Evolutionary conservation across 306 rosid genomes (phyloP).

Genomic region (Lathyrus aphaca): DNA sequence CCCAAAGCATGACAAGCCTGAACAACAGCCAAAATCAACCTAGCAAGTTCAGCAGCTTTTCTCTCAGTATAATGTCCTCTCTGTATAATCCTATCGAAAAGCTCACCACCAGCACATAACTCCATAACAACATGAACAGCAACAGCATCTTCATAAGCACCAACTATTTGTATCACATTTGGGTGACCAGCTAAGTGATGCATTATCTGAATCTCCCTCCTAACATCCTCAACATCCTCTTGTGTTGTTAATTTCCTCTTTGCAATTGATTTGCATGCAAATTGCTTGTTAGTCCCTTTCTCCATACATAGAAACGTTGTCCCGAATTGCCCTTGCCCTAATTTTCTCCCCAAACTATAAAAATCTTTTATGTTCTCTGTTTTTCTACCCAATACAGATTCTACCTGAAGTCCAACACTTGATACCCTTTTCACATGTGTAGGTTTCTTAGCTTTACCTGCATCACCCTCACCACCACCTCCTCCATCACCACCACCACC

Average conservation of each 20-base stretch:
- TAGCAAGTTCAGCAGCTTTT: conserved; percentile 85
- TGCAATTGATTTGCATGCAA: conserved; percentile 86
- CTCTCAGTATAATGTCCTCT: conserved; percentile 86
- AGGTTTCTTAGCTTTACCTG: conserved; percentile 52
- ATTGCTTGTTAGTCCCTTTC: conserved; percentile 59
- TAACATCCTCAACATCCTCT: conserved; percentile 92
- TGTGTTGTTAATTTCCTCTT: conserved; percentile 78
- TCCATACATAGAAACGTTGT: conserved; percentile 74
- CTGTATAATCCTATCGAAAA: conserved; percentile 89
- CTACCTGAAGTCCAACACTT: conserved; percentile 70
- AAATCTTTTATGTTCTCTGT: conserved; percentile 70
- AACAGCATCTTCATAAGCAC: conserved; percentile 86
- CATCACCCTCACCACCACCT: conserved; percentile 29
- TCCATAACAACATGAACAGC: conserved; percentile 92
- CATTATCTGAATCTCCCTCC: conserved; percentile 96
- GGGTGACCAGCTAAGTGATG: conserved; percentile 95
- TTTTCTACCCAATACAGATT: conserved; percentile 77
- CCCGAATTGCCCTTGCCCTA: conserved; percentile 96
- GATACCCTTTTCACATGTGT: conserved; percentile 67
- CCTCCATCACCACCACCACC: conserved; percentile 32
- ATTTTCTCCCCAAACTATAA: conserved; percentile 77
- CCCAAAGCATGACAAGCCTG: conserved; percentile 90
- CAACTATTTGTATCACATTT: conserved; percentile 74
- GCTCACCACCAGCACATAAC: conserved; percentile 89
- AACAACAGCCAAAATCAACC: conserved; percentile 71